Percentiles rank a stretch among this genome's conserved stretches.
Evolutionary conservation across 257 asterid genomes (phyloP).

Genomic region (Mentha longifolia): DNA sequence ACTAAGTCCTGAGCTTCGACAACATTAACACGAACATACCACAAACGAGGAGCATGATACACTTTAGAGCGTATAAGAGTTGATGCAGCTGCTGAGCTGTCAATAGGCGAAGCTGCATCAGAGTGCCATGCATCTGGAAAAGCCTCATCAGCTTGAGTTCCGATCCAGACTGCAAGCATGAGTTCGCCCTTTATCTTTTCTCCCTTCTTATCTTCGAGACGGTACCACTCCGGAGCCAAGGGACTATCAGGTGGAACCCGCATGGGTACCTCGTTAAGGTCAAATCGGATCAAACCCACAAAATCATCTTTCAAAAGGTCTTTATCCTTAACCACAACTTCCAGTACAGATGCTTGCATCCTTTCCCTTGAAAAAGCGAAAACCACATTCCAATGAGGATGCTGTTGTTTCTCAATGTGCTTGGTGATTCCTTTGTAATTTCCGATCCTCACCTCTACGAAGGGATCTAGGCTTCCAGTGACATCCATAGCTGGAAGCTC

Average conservation of each 20-base stretch:
- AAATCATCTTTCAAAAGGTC: constrained; percentile 81
- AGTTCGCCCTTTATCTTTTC: constrained; percentile 81
- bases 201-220: constrained; percentile 79
- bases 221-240: constrained; percentile 93
- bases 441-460: constrained; percentile 76
- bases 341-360: constrained; percentile 86
- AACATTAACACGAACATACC: constrained; percentile 88
- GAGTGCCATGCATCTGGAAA: constrained; percentile 97
- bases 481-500: constrained; percentile 87
- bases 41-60: constrained; percentile 84
- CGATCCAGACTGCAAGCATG: constrained; percentile 94
- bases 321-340: constrained; percentile 87
- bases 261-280: constrained; percentile 81
- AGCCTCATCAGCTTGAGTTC: constrained; percentile 95
- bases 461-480: constrained; percentile 88
- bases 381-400: constrained; percentile 83
- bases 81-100: constrained; percentile 73
- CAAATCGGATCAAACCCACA: constrained; percentile 73
- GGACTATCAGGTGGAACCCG: constrained; percentile 97
- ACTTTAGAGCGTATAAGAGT: constrained; percentile 85
- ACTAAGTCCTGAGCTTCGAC: constrained; percentile 92
- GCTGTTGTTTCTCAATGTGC: constrained; percentile 75
- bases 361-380: constrained; percentile 87
- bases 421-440: constrained; percentile 86
- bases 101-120: constrained; percentile 77